Base-by-base conservation (phyloP, 176 grass and related monocot genomes). In the Pontederia crassipes region DNA sequence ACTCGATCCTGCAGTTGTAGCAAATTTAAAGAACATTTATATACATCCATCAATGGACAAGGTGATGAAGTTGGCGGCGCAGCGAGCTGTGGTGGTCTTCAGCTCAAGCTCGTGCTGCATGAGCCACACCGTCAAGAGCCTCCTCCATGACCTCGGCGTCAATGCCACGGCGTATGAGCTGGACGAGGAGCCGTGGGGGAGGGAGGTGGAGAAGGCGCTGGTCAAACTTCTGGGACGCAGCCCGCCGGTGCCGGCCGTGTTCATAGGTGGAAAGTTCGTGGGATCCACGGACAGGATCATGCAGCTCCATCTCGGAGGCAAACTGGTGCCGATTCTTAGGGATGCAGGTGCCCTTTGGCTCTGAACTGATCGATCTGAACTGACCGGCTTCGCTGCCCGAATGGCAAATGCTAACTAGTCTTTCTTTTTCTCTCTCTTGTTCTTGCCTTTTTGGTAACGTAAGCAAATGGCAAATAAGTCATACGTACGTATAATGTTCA, bases 31-130 rank as follows among this genome's bases (percentile, higher is more conserved):
- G 20, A 11, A 20, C 57, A 26, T 27, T 0, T 0, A 13, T 27
- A 28, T 6, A 28, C 6, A 54, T 20, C 17, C 10, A 57, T 1
- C 16, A 29, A 82, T 78, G 78, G 83, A 87, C 24, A 62, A 60
- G 51, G 86, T 96, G 46, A 90, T 74, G 40, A 90, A 58, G 66
- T 79, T 90, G 8, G 86, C 83, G 17, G 68, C 80, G 17, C 86
- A 96, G 60, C 49, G 81, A 0, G 78, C 91, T 4, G 80, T 96
- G 40, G 91, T 90, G 54, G 77, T 90, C 48, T 96, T 96, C 77
- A 82, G 77, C 75, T 58, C 46, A 52, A 96, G 80, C 78, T 90
- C 91, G 1, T 96, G 91, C 72, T 83, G 86, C 75, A 90, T 90
- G 86, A 87, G 78, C 64, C 91, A 90, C 83, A 82, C 80, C 4